Evolutionary conservation across 1,284 basidiomycete species (phyloP).

Genomic region (Melanopsichium pennsylvanicum): DNA sequence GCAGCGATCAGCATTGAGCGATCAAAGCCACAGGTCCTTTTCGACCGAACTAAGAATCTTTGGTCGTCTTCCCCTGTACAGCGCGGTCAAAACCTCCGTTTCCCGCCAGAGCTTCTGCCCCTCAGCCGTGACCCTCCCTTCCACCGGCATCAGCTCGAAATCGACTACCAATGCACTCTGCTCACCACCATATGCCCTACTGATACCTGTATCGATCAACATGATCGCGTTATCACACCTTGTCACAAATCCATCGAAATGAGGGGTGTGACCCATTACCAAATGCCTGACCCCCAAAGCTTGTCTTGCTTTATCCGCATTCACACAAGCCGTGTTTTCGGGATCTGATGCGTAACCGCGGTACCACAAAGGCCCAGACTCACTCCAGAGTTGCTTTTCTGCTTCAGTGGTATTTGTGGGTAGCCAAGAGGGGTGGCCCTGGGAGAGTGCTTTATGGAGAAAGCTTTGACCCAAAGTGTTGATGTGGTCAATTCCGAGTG

Average conservation of each 20-base stretch:
- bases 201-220: constrained; percentile 64
- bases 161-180: constrained; percentile 59
- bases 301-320: constrained; percentile 16
- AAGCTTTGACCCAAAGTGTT: constrained; percentile 49
- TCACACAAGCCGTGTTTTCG: constrained; percentile 26
- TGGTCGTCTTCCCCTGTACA: constrained; percentile 36
- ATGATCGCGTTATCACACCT: constrained; percentile 49
- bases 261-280: constrained; percentile 62
- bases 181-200: constrained; percentile 58
- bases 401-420: constrained; percentile 37
- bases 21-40: constrained; percentile 13
- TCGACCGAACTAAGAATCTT: constrained; percentile 24
- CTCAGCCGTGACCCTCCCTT: not conserved
- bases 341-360: constrained; percentile 58
- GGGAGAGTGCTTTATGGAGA: constrained; percentile 48
- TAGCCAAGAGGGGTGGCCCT: constrained; percentile 6
- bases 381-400: constrained; percentile 48
- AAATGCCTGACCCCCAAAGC: constrained; percentile 34
- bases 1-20: too few relatives aligned
- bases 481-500: constrained; percentile 37
- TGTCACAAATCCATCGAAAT: constrained; percentile 56
- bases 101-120: constrained; percentile 28
- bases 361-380: constrained; percentile 62
- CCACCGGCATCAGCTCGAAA: constrained; percentile 25
- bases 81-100: constrained; percentile 32